phyloP scores from a whole-genome alignment of 768 basidiomycete species.

The Kwoniella shandongensis region DNA sequence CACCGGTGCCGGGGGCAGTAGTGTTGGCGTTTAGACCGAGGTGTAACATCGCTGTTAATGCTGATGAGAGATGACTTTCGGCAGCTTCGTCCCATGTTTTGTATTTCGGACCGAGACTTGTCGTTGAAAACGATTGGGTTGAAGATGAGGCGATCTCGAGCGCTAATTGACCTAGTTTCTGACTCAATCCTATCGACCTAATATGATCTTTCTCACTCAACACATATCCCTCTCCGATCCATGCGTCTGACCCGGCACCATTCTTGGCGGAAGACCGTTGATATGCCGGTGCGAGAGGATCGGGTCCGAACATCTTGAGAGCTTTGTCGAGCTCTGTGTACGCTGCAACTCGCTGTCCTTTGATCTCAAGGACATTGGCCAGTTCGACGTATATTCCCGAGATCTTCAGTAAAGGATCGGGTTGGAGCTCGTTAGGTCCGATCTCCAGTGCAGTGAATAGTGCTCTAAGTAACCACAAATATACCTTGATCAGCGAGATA shows the following conservation, averaged over 20 bases:
- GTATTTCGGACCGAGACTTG: background rate
- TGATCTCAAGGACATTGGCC: conserved; percentile 41
- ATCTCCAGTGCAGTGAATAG: conserved; percentile 43
- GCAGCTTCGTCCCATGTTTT: conserved; percentile 36
- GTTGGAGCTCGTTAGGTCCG: conserved; percentile 30
- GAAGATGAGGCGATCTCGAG: conserved; percentile 23
- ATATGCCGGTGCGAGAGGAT: too few species aligned
- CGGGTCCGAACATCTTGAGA: conserved; percentile 29
- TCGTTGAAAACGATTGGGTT: background rate
- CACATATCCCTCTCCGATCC: conserved; percentile 7
- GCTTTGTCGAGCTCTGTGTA: conserved; percentile 38
- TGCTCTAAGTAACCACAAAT: too few species aligned
- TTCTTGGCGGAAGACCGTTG: background rate
- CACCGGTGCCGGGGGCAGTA: background rate
- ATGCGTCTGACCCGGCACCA: conserved; percentile 5
- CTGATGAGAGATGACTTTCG: conserved; percentile 39
- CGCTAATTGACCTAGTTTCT: conserved; percentile 50
- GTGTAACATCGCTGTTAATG: conserved; percentile 39
- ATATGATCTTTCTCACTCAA: conserved; percentile 33
- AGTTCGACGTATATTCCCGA: conserved; percentile 48
- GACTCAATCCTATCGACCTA: conserved; percentile 45
- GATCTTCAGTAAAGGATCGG: conserved; percentile 48
- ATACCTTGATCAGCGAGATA: background rate
- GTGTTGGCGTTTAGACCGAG: conserved; percentile 18
- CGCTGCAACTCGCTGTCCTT: conserved; percentile 38